These are phyloP conservation scores for Xanthoconium purpureum DNA, from an alignment of 768 basidiomycete genomes.

Conservation along the genomic window DNA sequence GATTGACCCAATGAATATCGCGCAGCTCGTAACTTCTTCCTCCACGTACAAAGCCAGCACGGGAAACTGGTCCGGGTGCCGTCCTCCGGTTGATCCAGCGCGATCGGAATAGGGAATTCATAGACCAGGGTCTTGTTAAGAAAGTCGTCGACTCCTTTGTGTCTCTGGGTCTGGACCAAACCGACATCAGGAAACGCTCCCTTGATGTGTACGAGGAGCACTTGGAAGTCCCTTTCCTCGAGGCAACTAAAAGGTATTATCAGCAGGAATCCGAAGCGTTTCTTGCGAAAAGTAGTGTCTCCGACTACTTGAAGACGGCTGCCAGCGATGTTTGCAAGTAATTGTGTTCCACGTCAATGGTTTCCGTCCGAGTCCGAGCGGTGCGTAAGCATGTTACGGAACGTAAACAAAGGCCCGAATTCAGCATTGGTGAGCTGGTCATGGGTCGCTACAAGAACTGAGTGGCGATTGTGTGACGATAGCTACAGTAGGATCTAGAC, in stretches of 20 bases:
- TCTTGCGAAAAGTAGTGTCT: constrained; percentile 82
- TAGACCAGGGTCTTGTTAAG: constrained; percentile 90
- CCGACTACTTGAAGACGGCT: constrained; percentile 93
- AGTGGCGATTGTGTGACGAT: background rate
- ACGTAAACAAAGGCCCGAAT: too few species aligned
- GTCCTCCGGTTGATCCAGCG: constrained; percentile 87
- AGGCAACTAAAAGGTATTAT: constrained; percentile 88
- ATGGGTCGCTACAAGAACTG: too few species aligned
- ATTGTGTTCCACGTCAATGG: too few species aligned
- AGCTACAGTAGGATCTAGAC: background rate
- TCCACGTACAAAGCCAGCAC: constrained; percentile 78
- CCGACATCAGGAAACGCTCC: constrained; percentile 87
- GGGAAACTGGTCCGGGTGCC: constrained; percentile 81
- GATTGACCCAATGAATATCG: constrained; percentile 2
- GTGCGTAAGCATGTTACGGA: too few species aligned
- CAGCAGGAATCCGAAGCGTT: constrained; percentile 88
- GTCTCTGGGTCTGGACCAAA: constrained; percentile 89
- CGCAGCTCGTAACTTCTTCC: constrained; percentile 89
- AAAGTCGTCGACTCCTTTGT: constrained; percentile 94
- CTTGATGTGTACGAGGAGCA: constrained; percentile 91
- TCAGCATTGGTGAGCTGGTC: too few species aligned
- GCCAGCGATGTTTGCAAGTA: too few species aligned
- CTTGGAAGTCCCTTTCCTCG: constrained; percentile 86
- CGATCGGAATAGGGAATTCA: constrained; percentile 90
- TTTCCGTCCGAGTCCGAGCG: too few species aligned